phyloP scores from a whole-genome alignment of 2,329 filamentous ascomycete species.

The Ophiostoma sp. region DNA sequence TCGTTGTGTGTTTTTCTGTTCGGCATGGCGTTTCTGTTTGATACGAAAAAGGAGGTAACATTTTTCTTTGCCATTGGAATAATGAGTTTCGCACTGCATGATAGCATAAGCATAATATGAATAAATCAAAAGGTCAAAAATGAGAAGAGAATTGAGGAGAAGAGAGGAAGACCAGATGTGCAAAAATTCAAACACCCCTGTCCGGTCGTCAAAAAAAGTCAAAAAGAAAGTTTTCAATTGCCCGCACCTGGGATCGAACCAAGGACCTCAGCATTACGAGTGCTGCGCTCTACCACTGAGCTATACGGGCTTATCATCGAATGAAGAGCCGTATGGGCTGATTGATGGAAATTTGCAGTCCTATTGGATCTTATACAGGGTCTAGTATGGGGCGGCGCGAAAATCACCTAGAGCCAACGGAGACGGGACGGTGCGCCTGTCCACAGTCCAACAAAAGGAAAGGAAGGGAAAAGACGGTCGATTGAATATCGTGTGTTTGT shows the following conservation, averaged over 20 bases:
- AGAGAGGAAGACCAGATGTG: background rate
- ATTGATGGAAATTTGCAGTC: background rate
- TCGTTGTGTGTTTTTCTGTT: background rate
- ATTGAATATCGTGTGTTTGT: too few species aligned
- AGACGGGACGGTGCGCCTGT: background rate
- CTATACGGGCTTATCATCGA: conserved; percentile 25
- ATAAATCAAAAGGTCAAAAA: background rate
- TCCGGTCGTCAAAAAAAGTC: too few species aligned
- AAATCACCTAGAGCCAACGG: too few species aligned
- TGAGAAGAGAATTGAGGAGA: background rate
- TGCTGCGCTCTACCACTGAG: conserved; percentile 31
- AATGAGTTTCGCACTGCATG: conserved; percentile 8
- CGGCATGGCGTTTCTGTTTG: conserved; percentile 12
- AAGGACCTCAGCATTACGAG: conserved; percentile 30
- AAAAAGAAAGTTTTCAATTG: conserved; percentile 15
- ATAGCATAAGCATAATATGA: conserved; percentile 5
- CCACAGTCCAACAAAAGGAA: too few species aligned
- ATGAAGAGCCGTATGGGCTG: background rate
- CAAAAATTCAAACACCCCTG: too few species aligned
- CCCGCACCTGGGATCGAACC: conserved; percentile 30
- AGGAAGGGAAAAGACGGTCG: too few species aligned
- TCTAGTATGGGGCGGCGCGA: background rate
- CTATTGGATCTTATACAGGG: conserved; percentile 7
- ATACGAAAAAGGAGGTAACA: background rate
- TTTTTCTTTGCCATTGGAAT: background rate